Conservation (phyloP, 2,329 filamentous ascomycete species). For the Aspergillus sergii region DNA sequence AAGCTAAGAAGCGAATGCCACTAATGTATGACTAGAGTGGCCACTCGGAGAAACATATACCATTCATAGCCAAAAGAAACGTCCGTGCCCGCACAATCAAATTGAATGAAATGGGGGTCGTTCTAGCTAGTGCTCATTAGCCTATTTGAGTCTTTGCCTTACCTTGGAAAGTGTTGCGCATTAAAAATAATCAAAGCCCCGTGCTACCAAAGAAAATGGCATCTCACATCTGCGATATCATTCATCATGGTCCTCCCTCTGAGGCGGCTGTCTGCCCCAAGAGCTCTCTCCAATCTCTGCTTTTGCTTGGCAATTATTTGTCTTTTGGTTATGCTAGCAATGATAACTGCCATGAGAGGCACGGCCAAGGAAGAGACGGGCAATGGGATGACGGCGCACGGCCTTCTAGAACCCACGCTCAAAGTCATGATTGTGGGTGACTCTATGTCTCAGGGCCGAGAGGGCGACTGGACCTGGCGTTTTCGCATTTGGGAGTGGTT, state of each 20-base stretch:
- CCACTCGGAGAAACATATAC: background rate
- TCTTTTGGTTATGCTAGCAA: background rate
- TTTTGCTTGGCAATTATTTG: background rate
- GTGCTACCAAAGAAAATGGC: background rate
- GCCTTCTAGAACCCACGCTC: background rate
- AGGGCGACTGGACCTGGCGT: slow-evolving; percentile 12
- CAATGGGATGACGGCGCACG: background rate
- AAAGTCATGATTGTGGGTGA: slow-evolving; percentile 8
- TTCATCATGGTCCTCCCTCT: background rate
- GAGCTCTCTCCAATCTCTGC: background rate
- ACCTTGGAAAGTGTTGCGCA: background rate
- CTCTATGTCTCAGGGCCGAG: slow-evolving; percentile 9
- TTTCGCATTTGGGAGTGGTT: slow-evolving; percentile 13
- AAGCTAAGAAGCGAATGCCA: background rate
- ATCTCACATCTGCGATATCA: background rate
- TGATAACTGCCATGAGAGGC: background rate
- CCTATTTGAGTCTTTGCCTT: background rate
- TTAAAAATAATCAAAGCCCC: background rate
- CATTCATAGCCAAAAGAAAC: background rate
- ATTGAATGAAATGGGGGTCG: background rate
- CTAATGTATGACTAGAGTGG: background rate
- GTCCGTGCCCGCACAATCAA: background rate
- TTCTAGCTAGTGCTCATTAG: background rate
- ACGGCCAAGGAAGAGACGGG: background rate
- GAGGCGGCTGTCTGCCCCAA: background rate